phyloP scores from a whole-genome alignment of 1,284 basidiomycete species.

The Blastosporella zonata region DNA sequence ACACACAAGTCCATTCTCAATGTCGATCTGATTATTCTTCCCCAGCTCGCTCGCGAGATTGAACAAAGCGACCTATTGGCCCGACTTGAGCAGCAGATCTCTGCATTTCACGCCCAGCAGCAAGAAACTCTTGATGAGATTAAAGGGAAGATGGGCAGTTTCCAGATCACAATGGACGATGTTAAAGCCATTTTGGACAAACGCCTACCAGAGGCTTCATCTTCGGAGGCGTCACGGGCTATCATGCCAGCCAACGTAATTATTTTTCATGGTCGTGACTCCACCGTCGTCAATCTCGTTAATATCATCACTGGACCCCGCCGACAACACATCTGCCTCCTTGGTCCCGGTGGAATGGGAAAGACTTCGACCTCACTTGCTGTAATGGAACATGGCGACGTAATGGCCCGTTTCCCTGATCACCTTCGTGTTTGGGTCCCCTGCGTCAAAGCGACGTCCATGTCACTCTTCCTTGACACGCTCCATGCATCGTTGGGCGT shows the following conservation, averaged over 20 bases:
- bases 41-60: neutral
- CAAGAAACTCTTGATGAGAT: neutral
- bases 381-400: slow-evolving; percentile 21
- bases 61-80: neutral
- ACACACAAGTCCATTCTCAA: neutral
- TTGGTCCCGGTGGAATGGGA: slow-evolving; percentile 35
- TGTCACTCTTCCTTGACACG: slow-evolving; percentile 21
- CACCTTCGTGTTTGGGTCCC: slow-evolving; percentile 26
- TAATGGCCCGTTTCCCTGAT: slow-evolving; percentile 20
- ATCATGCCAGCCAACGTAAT: slow-evolving; percentile 17
- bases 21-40: neutral
- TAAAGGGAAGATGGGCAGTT: too few relatives aligned
- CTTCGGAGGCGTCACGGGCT: neutral
- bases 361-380: slow-evolving; percentile 32
- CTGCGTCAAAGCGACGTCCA: slow-evolving; percentile 25
- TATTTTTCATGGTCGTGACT: slow-evolving; percentile 21
- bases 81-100: neutral
- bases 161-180: neutral
- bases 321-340: slow-evolving; percentile 23
- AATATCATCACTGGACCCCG: neutral
- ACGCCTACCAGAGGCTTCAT: neutral
- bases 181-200: neutral
- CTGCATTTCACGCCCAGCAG: neutral
- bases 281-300: neutral
- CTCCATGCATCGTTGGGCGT: slow-evolving; percentile 21